Percentiles rank a stretch among this genome's conserved stretches.
These are phyloP conservation scores for Calamus simplicifolius DNA, from an alignment of 176 grass and related monocot species.

Conservation along the genomic window DNA sequence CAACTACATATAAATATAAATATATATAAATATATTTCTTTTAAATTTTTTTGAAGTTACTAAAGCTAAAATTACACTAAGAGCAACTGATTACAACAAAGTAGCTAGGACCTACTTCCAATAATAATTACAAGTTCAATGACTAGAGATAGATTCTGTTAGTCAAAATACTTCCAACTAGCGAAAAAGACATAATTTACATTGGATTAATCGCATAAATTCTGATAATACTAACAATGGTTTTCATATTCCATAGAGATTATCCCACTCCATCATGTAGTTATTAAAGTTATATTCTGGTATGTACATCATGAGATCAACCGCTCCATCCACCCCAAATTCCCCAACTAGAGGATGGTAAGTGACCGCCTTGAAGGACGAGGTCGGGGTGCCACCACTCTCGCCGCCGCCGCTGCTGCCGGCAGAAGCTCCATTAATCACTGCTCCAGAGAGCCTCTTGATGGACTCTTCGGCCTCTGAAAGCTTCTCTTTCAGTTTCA, in stretches of 20 bases:
- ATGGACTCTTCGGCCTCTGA: neutral
- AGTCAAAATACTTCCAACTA: too few relatives aligned
- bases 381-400: neutral
- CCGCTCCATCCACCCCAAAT: neutral
- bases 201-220: slow-evolving; percentile 28
- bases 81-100: too few relatives aligned
- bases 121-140: too few relatives aligned
- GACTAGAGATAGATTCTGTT: too few relatives aligned
- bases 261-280: slow-evolving; percentile 38
- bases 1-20: too few relatives aligned
- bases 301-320: neutral
- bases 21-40: too few relatives aligned
- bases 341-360: neutral
- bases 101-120: too few relatives aligned
- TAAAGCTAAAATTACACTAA: too few relatives aligned
- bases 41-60: too few relatives aligned
- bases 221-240: neutral
- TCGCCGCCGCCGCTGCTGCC: neutral
- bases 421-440: neutral
- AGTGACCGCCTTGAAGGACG: neutral
- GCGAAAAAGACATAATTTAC: slow-evolving; percentile 19
- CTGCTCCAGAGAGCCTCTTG: neutral
- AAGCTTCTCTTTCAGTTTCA: slow-evolving; percentile 7
- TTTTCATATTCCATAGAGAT: slow-evolving; percentile 32
- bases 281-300: slow-evolving; percentile 46